A percentile compares a stretch with the other conserved stretches of the same genome.
Conservation (phyloP, 805 yeast species). For the Metschnikowia chrysomelidarum region DNA sequence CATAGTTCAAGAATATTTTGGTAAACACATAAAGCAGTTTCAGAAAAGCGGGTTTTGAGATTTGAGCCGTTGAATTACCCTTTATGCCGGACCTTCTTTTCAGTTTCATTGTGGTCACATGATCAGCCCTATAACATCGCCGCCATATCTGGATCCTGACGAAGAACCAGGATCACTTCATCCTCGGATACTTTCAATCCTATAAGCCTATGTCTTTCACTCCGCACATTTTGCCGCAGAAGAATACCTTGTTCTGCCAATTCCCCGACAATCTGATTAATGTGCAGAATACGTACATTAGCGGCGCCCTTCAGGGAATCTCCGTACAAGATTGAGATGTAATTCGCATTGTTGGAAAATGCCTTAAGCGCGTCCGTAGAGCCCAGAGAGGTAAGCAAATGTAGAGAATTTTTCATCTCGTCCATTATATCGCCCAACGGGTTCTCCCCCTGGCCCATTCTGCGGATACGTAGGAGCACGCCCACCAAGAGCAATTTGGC, state of each 20-base stretch:
- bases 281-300: constrained; percentile 55
- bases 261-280: constrained; percentile 61
- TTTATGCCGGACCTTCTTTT: too few species aligned
- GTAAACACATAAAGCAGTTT: too few species aligned
- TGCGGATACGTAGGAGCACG: constrained; percentile 57
- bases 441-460: constrained; percentile 70
- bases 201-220: constrained; percentile 65
- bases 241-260: constrained; percentile 78
- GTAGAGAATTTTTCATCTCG: constrained; percentile 57
- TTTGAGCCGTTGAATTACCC: too few species aligned
- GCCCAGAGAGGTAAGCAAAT: constrained; percentile 37
- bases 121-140: constrained; percentile 13
- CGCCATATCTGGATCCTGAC: constrained; percentile 42
- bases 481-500: constrained; percentile 74
- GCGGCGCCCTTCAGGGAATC: constrained; percentile 23
- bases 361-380: constrained; percentile 19
- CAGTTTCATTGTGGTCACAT: too few species aligned
- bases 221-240: constrained; percentile 60
- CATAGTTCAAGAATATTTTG: too few species aligned
- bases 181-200: constrained; percentile 69
- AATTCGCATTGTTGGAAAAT: constrained; percentile 15
- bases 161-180: constrained; percentile 60
- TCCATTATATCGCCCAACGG: constrained; percentile 75
- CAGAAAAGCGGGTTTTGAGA: too few species aligned
- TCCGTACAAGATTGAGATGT: constrained; percentile 28